Base-by-base conservation (phyloP, 148 eudicot species). In the Camellia granthamiana region DNA sequence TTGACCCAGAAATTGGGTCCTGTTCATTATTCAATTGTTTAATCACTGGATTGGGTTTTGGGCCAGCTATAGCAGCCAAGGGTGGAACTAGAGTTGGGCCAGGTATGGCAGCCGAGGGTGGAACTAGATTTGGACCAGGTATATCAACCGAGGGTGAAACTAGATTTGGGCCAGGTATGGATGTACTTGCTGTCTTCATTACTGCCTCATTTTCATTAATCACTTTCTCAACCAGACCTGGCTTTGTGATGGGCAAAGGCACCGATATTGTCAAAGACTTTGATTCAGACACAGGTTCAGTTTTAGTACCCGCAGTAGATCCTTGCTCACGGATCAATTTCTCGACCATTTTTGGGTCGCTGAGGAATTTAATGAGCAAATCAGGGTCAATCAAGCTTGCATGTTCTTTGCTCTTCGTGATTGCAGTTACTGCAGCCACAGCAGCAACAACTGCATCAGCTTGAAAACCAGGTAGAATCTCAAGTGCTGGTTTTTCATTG, bases 381-480 rank as follows among this genome's bases (percentile, higher is more conserved):
- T 86, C 80, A 11, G 86, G 79, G 80, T 92, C 97, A 58, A 92
- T 80, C 81, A 79, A 55, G 86, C 83, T 85, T 65, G 82, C 89
- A 44, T 78, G 77, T 63, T 90, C 92, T 16, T 78, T 70, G 77
- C 83, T 79, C 73, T 86, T 79, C 81, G 84, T 55, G 46, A 84
- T 61, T 65, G 91, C 89, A 55, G 89, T 81, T 5, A 85, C 74
- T 43, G 86, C 91, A 81, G 87, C 87, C 52, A 82, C 81, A 79
- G 88, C 86, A 51, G 88, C 88, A 54, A 84, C 88, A 62, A 79
- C 82, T 65, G 84, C 61, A 66, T 88, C 90, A 55, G 86, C 90
- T 76, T 81, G 79, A 68, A 83, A 15, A 70, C 86, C 86, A 64
- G 85, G 76, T 41, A 76, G 49, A 70, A 71, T 7, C 69, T 75